phyloP scores from a whole-genome alignment of 148 eudicot species.

The Diospyros lotus region DNA sequence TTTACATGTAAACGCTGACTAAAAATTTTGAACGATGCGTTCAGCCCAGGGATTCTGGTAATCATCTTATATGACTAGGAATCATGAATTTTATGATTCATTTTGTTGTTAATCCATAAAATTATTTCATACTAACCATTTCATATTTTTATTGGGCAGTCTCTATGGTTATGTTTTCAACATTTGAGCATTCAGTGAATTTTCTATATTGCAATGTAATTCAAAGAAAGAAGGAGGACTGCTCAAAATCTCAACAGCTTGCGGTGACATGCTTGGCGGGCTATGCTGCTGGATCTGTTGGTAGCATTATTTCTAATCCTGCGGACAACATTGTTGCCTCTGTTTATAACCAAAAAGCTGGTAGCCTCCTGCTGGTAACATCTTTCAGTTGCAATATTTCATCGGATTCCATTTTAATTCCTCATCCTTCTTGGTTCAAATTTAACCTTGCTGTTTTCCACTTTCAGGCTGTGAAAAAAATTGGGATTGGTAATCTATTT shows the following conservation, averaged over 20 bases:
- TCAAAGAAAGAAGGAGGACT: conserved; percentile 65
- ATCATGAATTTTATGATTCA: background rate
- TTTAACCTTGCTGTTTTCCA: background rate
- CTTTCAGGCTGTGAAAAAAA: conserved; percentile 76
- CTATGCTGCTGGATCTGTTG: conserved; percentile 88
- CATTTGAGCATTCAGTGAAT: conserved; percentile 92
- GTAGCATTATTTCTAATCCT: conserved; percentile 78
- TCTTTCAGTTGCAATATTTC: background rate
- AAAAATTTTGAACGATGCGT: background rate
- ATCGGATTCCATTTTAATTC: background rate
- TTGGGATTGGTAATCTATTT: conserved; percentile 70
- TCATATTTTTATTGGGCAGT: conserved; percentile 43
- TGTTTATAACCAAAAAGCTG: conserved; percentile 77
- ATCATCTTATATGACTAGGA: background rate
- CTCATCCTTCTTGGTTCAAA: background rate
- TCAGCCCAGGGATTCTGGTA: background rate
- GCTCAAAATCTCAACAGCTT: conserved; percentile 80
- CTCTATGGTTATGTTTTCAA: conserved; percentile 94
- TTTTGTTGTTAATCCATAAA: background rate
- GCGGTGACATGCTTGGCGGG: conserved; percentile 91
- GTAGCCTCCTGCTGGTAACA: conserved; percentile 56
- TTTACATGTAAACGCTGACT: background rate
- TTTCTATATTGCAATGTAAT: conserved; percentile 56
- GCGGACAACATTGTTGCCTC: conserved; percentile 88
- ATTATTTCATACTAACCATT: background rate